Conservation (phyloP, 805 yeast species). For the Candida chauliodis region DNA sequence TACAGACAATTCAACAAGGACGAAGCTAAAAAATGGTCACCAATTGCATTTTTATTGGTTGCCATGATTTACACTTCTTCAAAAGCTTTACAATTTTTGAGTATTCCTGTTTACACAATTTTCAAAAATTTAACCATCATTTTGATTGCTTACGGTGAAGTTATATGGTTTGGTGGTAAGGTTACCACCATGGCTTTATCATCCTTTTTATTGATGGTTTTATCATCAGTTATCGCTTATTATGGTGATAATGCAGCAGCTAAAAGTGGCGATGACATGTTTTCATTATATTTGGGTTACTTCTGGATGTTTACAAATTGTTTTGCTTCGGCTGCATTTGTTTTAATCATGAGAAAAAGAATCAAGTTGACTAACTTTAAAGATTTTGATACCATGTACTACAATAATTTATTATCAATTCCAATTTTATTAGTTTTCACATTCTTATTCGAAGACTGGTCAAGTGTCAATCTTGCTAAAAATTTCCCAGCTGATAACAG, state of each 20-base stretch:
- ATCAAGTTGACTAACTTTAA: slow-evolving; percentile 94
- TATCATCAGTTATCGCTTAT: slow-evolving; percentile 94
- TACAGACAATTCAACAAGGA: slow-evolving; percentile 80
- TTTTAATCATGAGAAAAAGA: slow-evolving; percentile 94
- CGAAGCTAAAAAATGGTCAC: slow-evolving; percentile 95
- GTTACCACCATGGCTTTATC: slow-evolving; percentile 88
- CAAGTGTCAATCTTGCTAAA: slow-evolving; percentile 62
- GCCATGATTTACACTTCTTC: slow-evolving; percentile 95
- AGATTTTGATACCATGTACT: slow-evolving; percentile 97
- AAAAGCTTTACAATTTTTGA: slow-evolving; percentile 85
- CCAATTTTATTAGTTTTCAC: slow-evolving; percentile 82
- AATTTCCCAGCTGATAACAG: slow-evolving; percentile 80
- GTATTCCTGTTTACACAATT: slow-evolving; percentile 95
- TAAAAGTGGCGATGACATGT: slow-evolving; percentile 35
- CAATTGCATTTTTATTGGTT: slow-evolving; percentile 85
- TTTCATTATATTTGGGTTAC: slow-evolving; percentile 68
- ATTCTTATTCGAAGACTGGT: slow-evolving; percentile 88
- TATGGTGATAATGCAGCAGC: slow-evolving; percentile 65
- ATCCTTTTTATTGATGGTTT: slow-evolving; percentile 86
- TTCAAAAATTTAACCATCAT: slow-evolving; percentile 97
- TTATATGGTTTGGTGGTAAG: slow-evolving; percentile 90
- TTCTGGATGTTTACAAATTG: slow-evolving; percentile 97
- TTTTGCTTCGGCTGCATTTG: slow-evolving; percentile 89
- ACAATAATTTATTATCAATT: slow-evolving; percentile 90
- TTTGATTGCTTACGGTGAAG: slow-evolving; percentile 97